phyloP scores from a whole-genome alignment of 2,329 filamentous ascomycete species.

The Alternaria triticimaculans region DNA sequence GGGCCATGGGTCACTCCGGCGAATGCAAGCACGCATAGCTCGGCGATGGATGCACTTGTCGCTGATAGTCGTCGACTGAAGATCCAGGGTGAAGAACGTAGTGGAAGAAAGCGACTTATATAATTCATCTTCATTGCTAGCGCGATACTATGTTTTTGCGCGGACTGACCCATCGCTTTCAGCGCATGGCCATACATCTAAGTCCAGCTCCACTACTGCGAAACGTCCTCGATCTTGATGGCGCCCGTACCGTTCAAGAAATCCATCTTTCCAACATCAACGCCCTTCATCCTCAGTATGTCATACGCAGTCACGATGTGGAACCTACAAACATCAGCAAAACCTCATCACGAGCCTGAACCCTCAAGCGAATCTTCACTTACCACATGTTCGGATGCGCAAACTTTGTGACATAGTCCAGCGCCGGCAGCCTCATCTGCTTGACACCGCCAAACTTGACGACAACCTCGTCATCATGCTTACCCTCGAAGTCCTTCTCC shows the following conservation, averaged over 20 bases:
- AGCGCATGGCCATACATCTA: not conserved
- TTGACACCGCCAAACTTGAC: slow-evolving; percentile 36
- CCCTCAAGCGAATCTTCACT: not conserved
- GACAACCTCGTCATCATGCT: slow-evolving; percentile 50
- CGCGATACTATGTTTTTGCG: not conserved
- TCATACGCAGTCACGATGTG: slow-evolving; percentile 66
- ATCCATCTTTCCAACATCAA: slow-evolving; percentile 67
- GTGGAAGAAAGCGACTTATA: not conserved
- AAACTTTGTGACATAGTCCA: slow-evolving; percentile 57
- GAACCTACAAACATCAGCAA: slow-evolving; percentile 53
- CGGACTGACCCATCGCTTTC: not conserved
- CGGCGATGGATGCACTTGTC: slow-evolving; percentile 71
- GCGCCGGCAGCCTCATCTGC: slow-evolving; percentile 52
- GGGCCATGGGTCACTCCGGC: slow-evolving; percentile 62
- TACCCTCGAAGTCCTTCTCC: slow-evolving; percentile 52
- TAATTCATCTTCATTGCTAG: not conserved
- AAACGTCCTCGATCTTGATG: not conserved
- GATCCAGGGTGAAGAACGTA: not conserved
- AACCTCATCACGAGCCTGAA: not conserved
- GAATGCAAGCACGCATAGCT: slow-evolving; percentile 67
- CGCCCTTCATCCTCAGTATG: slow-evolving; percentile 67
- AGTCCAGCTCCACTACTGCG: not conserved
- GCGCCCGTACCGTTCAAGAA: slow-evolving; percentile 52
- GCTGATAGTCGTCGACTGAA: slow-evolving; percentile 34
- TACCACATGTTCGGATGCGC: slow-evolving; percentile 65